These are phyloP conservation scores for Pyrenochaeta sp. DNA, from an alignment of 2,329 filamentous ascomycete species.

Conservation along the genomic window DNA sequence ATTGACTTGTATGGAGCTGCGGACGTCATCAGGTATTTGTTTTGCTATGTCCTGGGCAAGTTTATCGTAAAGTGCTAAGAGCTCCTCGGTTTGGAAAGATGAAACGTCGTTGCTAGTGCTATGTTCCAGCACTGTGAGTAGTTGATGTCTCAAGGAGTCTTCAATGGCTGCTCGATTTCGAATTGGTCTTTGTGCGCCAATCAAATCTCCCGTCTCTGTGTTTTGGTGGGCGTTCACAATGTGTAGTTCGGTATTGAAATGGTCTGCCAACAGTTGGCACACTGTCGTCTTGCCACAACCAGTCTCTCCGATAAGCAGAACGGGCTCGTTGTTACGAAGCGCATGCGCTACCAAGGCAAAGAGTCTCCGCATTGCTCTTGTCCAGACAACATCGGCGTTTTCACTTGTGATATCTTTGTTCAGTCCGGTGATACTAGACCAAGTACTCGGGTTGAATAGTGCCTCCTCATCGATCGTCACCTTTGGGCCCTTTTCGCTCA, in stretches of 20 bases:
- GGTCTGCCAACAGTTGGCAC: constrained; percentile 88
- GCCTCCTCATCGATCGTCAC: constrained; percentile 76
- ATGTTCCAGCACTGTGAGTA: constrained; percentile 56
- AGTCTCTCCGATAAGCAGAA: constrained; percentile 93
- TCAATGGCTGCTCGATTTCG: constrained; percentile 81
- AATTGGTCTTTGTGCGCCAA: constrained; percentile 91
- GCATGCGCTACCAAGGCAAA: constrained; percentile 90
- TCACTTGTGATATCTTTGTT: constrained; percentile 33
- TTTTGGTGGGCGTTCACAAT: constrained; percentile 99
- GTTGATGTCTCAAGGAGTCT: constrained; percentile 68
- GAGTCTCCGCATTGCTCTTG: constrained; percentile 87
- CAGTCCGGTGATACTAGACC: constrained; percentile 44
- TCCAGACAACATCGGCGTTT: constrained; percentile 77
- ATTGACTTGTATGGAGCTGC: constrained; percentile 52
- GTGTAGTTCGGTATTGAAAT: constrained; percentile 75
- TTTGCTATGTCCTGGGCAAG: constrained; percentile 56
- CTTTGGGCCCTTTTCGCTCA: constrained; percentile 66
- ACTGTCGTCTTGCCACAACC: constrained; percentile 98
- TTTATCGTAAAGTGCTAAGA: constrained; percentile 67
- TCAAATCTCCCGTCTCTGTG: constrained; percentile 94
- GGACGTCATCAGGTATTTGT: constrained; percentile 54
- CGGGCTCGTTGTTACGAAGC: constrained; percentile 87
- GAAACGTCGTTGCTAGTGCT: constrained; percentile 18
- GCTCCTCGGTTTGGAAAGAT: constrained; percentile 45
- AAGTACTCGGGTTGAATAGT: constrained; percentile 68